Base-by-base conservation (phyloP, 1,284 basidiomycete species). In the Ceratobasidium sp. region DNA sequence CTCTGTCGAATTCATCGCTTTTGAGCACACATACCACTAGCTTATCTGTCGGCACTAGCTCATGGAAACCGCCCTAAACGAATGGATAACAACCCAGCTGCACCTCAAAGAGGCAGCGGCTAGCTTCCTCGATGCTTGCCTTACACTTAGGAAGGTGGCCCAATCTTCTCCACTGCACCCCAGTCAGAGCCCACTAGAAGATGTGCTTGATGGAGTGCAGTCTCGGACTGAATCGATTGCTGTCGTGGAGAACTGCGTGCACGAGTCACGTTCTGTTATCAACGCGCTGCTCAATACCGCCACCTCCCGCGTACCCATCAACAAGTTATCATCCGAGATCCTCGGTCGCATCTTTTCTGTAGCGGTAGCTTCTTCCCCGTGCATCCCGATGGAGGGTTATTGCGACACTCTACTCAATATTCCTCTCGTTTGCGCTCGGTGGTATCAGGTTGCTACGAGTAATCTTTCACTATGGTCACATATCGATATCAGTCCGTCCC, bases 291-390 rank as follows among this genome's bases (percentile, higher is more conserved):
- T 49, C 20, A 39, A 55, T 26, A 15, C 39, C 10, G 55, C 33
- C 4, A 33, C 33, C 33, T 1, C 33, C 4, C 33, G 33, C 4
- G 49, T 55, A 4, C 28, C 51, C 1, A 33, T 69, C 18, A 40
- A 39, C 7, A 55, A 2, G 10, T 28, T 69, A 9, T 49, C 66
- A 18, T 1, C 23, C 23, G 66, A 51, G 20, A 28, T 53, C 23
- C 53, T 69, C 20, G 9, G 49, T 55, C 49, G 53, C 20, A 69
- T 69, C 1, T 69, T 68, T 40, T 23, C 64, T 2, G 20, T 55
- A 2, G 3, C 12, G 0, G 39, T 23, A 9, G 46, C 49, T 1
- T 55, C 28, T 39, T 69, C 67, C 6, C 15, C 49, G 0, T 67
- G 64, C n/a, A 2, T 12, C 15, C n/a, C 12, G 15, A 3, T 1